Conservation (phyloP, 345 rosid species). For the Lepidium africanum region DNA sequence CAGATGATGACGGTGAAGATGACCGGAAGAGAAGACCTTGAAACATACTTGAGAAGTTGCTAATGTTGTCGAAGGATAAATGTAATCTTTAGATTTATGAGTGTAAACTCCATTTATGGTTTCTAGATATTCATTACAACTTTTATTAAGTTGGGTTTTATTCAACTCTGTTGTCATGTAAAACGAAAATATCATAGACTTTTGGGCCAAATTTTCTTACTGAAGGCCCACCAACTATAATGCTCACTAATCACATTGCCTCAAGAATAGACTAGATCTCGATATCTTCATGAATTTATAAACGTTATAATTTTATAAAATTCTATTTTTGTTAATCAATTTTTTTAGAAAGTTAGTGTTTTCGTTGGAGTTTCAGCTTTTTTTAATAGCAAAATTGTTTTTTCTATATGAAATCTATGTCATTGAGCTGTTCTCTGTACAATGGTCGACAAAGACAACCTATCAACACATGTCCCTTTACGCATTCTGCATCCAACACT, state of each 20-base stretch:
- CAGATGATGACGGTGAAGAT: constrained; percentile 93
- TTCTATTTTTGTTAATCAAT: background rate
- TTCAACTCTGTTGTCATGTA: background rate
- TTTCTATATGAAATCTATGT: too few relatives aligned
- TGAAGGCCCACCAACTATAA: background rate
- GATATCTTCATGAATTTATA: background rate
- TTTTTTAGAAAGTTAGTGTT: background rate
- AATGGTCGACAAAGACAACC: too few relatives aligned
- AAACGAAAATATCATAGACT: background rate
- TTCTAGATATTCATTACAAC: constrained; percentile 3
- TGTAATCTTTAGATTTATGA: constrained; percentile 17
- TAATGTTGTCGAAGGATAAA: constrained; percentile 1
- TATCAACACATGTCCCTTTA: too few relatives aligned
- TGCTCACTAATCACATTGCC: too few relatives aligned
- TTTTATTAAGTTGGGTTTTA: background rate
- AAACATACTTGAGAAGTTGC: constrained; percentile 1
- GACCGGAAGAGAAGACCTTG: constrained; percentile 49
- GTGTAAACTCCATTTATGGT: constrained; percentile 4
- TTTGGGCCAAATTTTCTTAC: background rate
- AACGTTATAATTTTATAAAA: background rate
- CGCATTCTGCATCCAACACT: too few relatives aligned
- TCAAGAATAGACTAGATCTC: too few relatives aligned
- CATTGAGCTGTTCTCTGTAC: too few relatives aligned
- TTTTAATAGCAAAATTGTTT: background rate
- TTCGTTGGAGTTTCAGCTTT: background rate